These are phyloP conservation scores for Heliocybe sulcata DNA, from an alignment of 1,284 basidiomycete genomes.

Conservation along the genomic window DNA sequence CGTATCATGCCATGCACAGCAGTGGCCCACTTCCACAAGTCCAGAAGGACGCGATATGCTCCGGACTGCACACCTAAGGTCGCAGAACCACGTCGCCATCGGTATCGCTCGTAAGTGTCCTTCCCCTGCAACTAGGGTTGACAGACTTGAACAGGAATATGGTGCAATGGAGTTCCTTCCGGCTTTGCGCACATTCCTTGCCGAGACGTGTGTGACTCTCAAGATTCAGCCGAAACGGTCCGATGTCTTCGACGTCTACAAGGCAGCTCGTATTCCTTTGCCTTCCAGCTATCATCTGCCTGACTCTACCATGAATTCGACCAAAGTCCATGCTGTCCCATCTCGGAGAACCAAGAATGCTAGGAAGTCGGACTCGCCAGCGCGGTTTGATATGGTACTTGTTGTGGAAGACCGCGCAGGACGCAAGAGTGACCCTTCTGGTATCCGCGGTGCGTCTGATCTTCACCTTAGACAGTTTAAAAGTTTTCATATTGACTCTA, in stretches of 20 bases:
- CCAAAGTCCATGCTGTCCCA: slow-evolving; percentile 11
- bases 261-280: not conserved
- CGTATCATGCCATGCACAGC: too few relatives aligned
- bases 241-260: slow-evolving; percentile 10
- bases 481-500: too few relatives aligned
- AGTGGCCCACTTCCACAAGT: too few relatives aligned
- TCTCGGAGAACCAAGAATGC: slow-evolving; percentile 7
- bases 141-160: slow-evolving; percentile 1
- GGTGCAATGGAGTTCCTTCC: slow-evolving; percentile 8
- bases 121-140: not conserved
- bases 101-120: not conserved
- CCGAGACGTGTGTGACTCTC: not conserved
- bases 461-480: not conserved
- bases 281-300: slow-evolving; percentile 3
- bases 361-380: slow-evolving; percentile 8
- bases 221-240: slow-evolving; percentile 10
- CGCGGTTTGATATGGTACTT: slow-evolving; percentile 18
- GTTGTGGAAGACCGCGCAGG: slow-evolving; percentile 13
- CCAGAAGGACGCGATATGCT: too few relatives aligned
- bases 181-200: slow-evolving; percentile 5
- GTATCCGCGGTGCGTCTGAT: slow-evolving; percentile 1
- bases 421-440: not conserved
- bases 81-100: too few relatives aligned
- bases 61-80: too few relatives aligned
- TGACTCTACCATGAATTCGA: slow-evolving; percentile 9